Evolutionary conservation across 2,329 filamentous ascomycete species (phyloP).

Genomic region (Colletotrichum tabaci): DNA sequence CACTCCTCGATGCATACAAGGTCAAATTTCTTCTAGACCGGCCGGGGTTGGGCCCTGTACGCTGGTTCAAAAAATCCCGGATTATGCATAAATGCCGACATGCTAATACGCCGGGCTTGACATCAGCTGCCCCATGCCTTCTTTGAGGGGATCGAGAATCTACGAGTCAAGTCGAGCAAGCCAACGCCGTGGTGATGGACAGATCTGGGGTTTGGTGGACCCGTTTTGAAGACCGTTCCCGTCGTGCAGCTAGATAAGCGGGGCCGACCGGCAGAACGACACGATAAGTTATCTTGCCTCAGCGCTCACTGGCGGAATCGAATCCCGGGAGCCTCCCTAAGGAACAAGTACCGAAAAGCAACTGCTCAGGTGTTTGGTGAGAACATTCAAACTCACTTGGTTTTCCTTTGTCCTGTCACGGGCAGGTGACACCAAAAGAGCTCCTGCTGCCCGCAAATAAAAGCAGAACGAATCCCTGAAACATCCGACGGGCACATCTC

Average conservation of each 20-base stretch:
- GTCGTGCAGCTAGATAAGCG: not conserved
- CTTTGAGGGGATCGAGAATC: not conserved
- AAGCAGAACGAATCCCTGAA: conserved; percentile 26
- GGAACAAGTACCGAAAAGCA: not conserved
- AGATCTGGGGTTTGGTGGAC: conserved; percentile 23
- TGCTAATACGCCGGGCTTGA: not conserved
- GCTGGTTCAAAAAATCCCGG: not conserved
- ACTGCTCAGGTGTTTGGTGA: not conserved
- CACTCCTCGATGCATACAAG: too few species aligned
- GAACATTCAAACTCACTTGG: conserved; percentile 12
- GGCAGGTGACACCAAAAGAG: not conserved
- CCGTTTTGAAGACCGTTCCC: not conserved
- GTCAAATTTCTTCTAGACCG: not conserved
- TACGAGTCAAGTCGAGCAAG: conserved; percentile 8
- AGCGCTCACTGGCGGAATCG: not conserved
- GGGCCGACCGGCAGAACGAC: not conserved
- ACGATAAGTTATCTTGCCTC: not conserved
- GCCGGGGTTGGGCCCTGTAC: not conserved
- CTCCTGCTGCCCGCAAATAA: not conserved
- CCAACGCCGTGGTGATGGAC: not conserved
- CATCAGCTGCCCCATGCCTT: not conserved
- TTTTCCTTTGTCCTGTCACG: conserved; percentile 8
- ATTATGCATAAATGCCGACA: not conserved
- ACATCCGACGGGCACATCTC: conserved; percentile 25
- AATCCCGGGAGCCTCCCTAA: not conserved